phyloP scores from a whole-genome alignment of 1,284 basidiomycete species.

The Cutaneotrichosporon dermatis region DNA sequence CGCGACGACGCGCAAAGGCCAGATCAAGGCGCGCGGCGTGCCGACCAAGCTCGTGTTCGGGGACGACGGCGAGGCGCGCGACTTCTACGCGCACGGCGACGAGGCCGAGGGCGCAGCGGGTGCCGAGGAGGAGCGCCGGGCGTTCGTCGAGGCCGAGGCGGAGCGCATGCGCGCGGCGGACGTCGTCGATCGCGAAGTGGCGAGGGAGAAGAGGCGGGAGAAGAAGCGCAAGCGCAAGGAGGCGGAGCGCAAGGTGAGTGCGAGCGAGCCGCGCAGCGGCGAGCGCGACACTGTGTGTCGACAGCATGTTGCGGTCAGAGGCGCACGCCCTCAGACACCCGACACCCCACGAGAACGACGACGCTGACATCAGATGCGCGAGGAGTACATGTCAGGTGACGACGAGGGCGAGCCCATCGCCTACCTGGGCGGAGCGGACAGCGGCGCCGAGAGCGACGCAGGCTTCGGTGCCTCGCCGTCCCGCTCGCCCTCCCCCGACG shows the following conservation, averaged over 20 bases:
- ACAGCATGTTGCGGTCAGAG: no score
- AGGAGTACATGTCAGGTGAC: conserved; percentile 1
- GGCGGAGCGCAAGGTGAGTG: conserved; percentile 61
- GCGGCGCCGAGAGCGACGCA: conserved; percentile 7
- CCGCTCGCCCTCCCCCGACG: conserved; percentile 6
- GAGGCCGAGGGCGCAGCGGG: conserved; percentile 64
- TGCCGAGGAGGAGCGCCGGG: conserved; percentile 62
- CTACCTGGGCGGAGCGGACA: not conserved
- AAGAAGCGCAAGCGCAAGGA: conserved; percentile 81
- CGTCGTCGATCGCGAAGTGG: conserved; percentile 71
- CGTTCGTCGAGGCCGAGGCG: conserved; percentile 69
- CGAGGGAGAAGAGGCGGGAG: conserved; percentile 79
- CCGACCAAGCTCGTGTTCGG: conserved; percentile 72
- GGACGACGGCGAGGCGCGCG: conserved; percentile 72
- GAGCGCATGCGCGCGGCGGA: conserved; percentile 67
- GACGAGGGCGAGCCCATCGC: conserved; percentile 15
- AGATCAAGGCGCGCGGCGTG: conserved; percentile 60
- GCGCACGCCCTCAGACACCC: no score
- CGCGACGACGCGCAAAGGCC: conserved; percentile 70
- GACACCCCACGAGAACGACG: no score
- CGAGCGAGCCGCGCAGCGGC: not conserved
- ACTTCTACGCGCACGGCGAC: conserved; percentile 69
- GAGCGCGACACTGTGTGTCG: no score
- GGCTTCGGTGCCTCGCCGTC: conserved; percentile 12
- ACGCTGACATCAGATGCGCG: conserved; percentile 9